Evolutionary conservation across 805 yeast species (phyloP).

Genomic region (Lachancea lanzarotensis): DNA sequence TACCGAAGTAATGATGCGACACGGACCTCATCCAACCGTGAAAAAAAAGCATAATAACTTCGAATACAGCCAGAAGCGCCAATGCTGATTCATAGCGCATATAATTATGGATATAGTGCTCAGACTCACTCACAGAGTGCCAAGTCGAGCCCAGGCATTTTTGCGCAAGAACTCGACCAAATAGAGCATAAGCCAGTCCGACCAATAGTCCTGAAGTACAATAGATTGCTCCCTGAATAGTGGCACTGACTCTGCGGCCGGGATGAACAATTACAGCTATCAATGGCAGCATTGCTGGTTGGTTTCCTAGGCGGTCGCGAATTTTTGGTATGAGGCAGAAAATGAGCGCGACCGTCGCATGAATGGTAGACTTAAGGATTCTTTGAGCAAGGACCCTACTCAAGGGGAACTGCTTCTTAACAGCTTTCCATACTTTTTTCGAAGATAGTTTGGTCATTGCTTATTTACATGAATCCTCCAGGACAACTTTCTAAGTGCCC

Average conservation of each 20-base stretch:
- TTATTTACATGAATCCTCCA: not conserved
- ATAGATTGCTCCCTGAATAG: conserved; percentile 38
- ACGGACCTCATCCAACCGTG: conserved; percentile 47
- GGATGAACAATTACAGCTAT: conserved; percentile 45
- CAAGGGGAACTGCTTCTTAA: conserved; percentile 24
- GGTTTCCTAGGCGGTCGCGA: conserved; percentile 32
- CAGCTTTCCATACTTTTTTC: conserved; percentile 1
- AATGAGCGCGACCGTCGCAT: conserved; percentile 38
- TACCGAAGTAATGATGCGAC: conserved; percentile 40
- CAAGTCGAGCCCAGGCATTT: conserved; percentile 31
- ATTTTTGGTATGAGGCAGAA: conserved; percentile 37
- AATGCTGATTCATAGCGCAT: conserved; percentile 35
- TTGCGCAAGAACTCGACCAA: conserved; percentile 39
- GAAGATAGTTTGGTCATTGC: too few species aligned
- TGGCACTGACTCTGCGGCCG: conserved; percentile 43
- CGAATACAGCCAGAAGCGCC: conserved; percentile 40
- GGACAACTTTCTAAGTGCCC: not conserved
- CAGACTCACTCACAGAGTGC: conserved; percentile 26
- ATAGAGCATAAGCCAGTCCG: conserved; percentile 38
- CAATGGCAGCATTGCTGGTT: conserved; percentile 41
- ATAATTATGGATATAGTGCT: conserved; percentile 29
- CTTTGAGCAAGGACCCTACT: conserved; percentile 33
- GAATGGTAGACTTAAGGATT: conserved; percentile 34
- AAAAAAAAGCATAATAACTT: conserved; percentile 40
- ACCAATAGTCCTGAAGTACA: conserved; percentile 37